Evolutionary conservation across 768 basidiomycete genomes (phyloP).

Genomic region (Lactarius deliciosus): DNA sequence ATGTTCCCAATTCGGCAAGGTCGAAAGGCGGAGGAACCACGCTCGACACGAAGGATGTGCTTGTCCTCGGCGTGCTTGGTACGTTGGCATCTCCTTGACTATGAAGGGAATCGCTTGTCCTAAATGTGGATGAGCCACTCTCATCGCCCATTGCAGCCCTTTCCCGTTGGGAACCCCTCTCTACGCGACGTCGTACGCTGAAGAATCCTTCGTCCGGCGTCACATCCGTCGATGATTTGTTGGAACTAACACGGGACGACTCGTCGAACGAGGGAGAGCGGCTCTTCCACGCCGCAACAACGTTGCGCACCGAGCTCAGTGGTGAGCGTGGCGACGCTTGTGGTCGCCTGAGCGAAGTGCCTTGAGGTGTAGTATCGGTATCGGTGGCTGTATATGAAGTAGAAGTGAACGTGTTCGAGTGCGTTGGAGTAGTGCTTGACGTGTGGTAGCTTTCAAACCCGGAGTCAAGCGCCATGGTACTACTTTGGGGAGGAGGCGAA

Average conservation of each 20-base stretch:
- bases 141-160: conserved; percentile 22
- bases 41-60: conserved; percentile 34
- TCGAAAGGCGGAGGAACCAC: conserved; percentile 49
- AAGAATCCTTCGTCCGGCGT: conserved; percentile 47
- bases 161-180: conserved; percentile 37
- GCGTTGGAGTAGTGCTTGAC: conserved; percentile 32
- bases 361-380: conserved; percentile 41
- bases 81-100: conserved; percentile 24
- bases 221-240: conserved; percentile 17
- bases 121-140: conserved; percentile 12
- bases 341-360: conserved; percentile 56
- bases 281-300: conserved; percentile 80
- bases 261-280: conserved; percentile 49
- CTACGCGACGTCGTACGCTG: conserved; percentile 47
- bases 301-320: conserved; percentile 70
- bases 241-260: conserved; percentile 22
- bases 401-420: conserved; percentile 45
- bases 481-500: conserved; percentile 45
- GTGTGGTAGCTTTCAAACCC: conserved; percentile 38
- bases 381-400: conserved; percentile 38
- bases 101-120: conserved; percentile 22
- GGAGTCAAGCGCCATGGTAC: conserved; percentile 34
- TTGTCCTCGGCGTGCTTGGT: conserved; percentile 34
- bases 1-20: conserved; percentile 46
- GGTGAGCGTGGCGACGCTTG: conserved; percentile 68